phyloP scores from a whole-genome alignment of 345 rosid genomes.

The Pugionium cornutum region DNA sequence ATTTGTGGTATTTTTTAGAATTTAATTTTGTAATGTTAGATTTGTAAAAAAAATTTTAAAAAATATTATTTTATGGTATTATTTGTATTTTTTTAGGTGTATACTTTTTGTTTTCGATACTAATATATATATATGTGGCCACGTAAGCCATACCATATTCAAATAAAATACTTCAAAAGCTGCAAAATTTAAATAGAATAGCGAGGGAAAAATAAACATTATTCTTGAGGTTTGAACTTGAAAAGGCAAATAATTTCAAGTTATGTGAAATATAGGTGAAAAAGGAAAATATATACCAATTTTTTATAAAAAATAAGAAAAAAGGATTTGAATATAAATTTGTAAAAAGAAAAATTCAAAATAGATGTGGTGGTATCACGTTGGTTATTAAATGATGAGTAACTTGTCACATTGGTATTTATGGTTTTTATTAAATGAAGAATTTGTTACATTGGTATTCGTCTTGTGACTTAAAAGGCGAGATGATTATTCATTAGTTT shows the following conservation, averaged over 20 bases:
- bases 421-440: slow-evolving; percentile 25
- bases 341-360: background rate
- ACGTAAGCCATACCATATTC: no score
- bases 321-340: background rate
- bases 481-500: slow-evolving; percentile 26
- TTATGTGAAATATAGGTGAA: background rate
- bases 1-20: no score
- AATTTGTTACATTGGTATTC: slow-evolving; percentile 16
- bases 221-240: slow-evolving; percentile 17
- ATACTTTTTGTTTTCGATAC: no score
- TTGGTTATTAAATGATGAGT: slow-evolving; percentile 3
- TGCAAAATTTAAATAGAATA: slow-evolving; percentile 21
- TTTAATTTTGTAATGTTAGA: no score
- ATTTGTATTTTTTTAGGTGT: no score
- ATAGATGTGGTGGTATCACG: slow-evolving; percentile 20
- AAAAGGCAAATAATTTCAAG: background rate
- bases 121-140: no score
- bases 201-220: slow-evolving; percentile 32
- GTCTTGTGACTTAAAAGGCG: slow-evolving; percentile 14
- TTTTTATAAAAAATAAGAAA: background rate
- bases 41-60: no score
- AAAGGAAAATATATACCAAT: no score
- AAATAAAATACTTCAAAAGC: no score
- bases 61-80: no score
- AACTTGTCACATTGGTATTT: slow-evolving; percentile 26